Evolutionary conservation across 192 early-diverging fungal species (phyloP), one percentile per base, ranked within the genome.

Genomic region (Phycomyces blakesleeanus): DNA sequence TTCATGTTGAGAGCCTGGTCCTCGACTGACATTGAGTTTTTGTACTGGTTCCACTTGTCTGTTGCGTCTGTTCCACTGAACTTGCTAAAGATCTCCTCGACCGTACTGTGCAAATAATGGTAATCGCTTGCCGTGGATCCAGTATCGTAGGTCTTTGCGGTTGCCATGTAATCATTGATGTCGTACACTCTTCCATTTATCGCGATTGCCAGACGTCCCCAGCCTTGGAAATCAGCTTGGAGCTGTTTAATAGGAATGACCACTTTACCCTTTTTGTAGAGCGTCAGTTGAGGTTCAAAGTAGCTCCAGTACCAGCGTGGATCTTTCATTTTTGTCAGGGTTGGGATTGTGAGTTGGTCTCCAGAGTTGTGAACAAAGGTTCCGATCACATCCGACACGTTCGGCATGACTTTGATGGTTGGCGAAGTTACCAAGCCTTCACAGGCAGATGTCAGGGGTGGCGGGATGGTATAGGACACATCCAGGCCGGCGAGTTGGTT

Each of bases 231-330:
- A 55, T 76, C 68, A 26, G 71, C 70, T 3, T 34, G 7, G 12
- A 90, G 77, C 55, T 80, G 72, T 25, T 83, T 83, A 11, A 91
- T 55, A 55, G 88, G 78, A 69, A 91, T 91, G 14, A 93, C 88
- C 49, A 88, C 76, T 42, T 84, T 84, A 51, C 92, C 81, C 27
- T 80, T 83, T 51, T 73, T 73, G 71, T 87, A 82, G 11, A 77
- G 51, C 27, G 61, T 76, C 37, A 89, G 71, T 27, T 77, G 79
- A 44, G 81, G 81, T 12, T 78, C 12, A 15, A 74, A 71, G 9
- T 55, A 76, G 44, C 78, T 47, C 27, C 41, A 51, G 25, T 83
- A 83, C 63, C 66, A 83, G 12, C 29, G 18, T 12, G 34, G n/a
- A 26, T 72, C 52, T 9, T 29, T 57, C 50, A 66, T 59, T 55